A percentile compares a stretch with the other conserved stretches of the same genome.
These are phyloP conservation scores for Blastobotrys apis DNA, from an alignment of 1,139 yeast genomes.

Conservation along the genomic window DNA sequence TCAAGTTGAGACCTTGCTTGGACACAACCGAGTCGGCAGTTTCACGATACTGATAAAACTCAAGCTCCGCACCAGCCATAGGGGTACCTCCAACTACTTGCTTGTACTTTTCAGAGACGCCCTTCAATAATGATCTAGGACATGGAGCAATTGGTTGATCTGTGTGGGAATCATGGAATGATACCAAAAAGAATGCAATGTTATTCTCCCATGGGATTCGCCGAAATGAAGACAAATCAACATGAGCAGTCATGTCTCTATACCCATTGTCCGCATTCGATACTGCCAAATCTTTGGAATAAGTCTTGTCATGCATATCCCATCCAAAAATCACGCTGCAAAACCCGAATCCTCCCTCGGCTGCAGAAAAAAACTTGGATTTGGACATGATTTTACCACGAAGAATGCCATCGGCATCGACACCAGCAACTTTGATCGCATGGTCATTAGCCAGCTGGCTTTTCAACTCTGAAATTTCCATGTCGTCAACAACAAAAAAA, in stretches of 20 bases:
- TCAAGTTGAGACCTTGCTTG: constrained; percentile 29
- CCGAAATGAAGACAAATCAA: constrained; percentile 29
- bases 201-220: constrained; percentile 35
- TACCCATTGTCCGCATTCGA: constrained; percentile 35
- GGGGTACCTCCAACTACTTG: constrained; percentile 20
- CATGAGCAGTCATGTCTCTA: constrained; percentile 32
- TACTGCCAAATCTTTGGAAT: constrained; percentile 29
- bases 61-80: constrained; percentile 37
- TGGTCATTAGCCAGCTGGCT: constrained; percentile 22
- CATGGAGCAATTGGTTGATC: constrained; percentile 33
- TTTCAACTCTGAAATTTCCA: no score
- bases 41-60: constrained; percentile 36
- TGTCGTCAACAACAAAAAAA: no score
- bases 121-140: constrained; percentile 32
- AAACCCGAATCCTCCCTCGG: constrained; percentile 34
- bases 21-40: constrained; percentile 28
- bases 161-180: constrained; percentile 28
- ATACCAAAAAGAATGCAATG: constrained; percentile 33
- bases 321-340: constrained; percentile 37
- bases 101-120: constrained; percentile 21
- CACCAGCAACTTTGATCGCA: constrained; percentile 36
- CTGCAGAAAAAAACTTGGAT: constrained; percentile 30
- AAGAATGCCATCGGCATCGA: constrained; percentile 38
- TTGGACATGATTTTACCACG: constrained; percentile 37
- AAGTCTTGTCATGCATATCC: constrained; percentile 38